Evolutionary conservation across 257 asterid genomes (phyloP).

Genomic region (Primulina eburnea): DNA sequence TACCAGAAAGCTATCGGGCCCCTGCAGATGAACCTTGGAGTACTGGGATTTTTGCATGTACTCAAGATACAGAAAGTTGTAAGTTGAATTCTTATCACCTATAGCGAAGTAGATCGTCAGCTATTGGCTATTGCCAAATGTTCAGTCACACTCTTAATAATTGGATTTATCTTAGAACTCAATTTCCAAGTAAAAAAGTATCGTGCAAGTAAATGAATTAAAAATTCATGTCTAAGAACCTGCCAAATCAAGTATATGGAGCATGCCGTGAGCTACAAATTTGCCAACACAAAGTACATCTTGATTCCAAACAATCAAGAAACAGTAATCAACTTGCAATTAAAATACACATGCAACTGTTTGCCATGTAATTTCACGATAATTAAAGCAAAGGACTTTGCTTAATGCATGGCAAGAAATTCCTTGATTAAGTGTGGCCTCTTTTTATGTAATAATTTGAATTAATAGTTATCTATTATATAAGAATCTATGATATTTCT

Average conservation of each 20-base stretch:
- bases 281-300: not conserved
- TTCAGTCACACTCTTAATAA: not conserved
- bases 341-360: too few relatives aligned
- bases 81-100: slow-evolving; percentile 32
- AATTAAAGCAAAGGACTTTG: too few relatives aligned
- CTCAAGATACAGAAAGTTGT: slow-evolving; percentile 87
- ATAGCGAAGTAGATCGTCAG: not conserved
- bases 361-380: too few relatives aligned
- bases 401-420: too few relatives aligned
- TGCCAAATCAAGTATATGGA: not conserved
- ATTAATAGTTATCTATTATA: too few relatives aligned
- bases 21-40: slow-evolving; percentile 98
- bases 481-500: too few relatives aligned
- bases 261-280: not conserved
- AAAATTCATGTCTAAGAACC: not conserved
- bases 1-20: slow-evolving; percentile 93
- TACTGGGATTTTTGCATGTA: slow-evolving; percentile 81
- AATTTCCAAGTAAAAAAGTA: not conserved
- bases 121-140: not conserved
- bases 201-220: not conserved
- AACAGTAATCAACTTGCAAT: not conserved
- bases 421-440: too few relatives aligned
- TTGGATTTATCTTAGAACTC: not conserved
- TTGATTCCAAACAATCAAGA: not conserved
- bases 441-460: too few relatives aligned